phyloP scores from a whole-genome alignment of 306 rosid species.

The Vigna hirtella region DNA sequence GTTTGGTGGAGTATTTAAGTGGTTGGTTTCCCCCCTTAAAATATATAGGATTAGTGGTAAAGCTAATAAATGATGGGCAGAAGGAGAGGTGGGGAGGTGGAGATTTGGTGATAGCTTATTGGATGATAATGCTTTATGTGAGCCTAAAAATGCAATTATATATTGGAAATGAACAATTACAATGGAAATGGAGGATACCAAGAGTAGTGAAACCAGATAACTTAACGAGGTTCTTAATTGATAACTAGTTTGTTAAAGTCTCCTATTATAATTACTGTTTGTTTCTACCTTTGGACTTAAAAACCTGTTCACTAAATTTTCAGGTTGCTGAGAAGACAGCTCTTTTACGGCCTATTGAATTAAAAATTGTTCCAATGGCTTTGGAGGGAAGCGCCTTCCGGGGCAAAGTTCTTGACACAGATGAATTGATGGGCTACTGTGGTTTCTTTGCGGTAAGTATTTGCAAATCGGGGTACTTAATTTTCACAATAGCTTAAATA shows the following conservation, averaged over 20 bases:
- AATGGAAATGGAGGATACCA: constrained; percentile 23
- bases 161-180: constrained; percentile 12
- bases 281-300: constrained; percentile 39
- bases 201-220: constrained; percentile 25
- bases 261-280: constrained; percentile 25
- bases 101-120: constrained; percentile 28
- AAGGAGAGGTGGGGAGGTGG: constrained; percentile 5
- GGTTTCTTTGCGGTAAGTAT: constrained; percentile 84
- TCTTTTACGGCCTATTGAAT: constrained; percentile 88
- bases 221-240: constrained; percentile 27
- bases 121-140: constrained; percentile 28
- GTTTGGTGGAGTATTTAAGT: no score
- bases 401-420: constrained; percentile 86
- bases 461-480: constrained; percentile 19
- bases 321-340: constrained; percentile 95
- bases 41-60: neutral
- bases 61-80: neutral
- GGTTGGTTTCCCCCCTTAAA: neutral
- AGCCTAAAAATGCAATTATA: constrained; percentile 6
- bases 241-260: constrained; percentile 16
- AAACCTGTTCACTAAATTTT: constrained; percentile 38
- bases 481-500: constrained; percentile 13
- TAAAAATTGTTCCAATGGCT: constrained; percentile 91
- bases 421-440: constrained; percentile 89
- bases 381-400: constrained; percentile 92